These are phyloP conservation scores for Penicillium janthinellum DNA, from an alignment of 2,329 filamentous ascomycete genomes.

Conservation along the genomic window DNA sequence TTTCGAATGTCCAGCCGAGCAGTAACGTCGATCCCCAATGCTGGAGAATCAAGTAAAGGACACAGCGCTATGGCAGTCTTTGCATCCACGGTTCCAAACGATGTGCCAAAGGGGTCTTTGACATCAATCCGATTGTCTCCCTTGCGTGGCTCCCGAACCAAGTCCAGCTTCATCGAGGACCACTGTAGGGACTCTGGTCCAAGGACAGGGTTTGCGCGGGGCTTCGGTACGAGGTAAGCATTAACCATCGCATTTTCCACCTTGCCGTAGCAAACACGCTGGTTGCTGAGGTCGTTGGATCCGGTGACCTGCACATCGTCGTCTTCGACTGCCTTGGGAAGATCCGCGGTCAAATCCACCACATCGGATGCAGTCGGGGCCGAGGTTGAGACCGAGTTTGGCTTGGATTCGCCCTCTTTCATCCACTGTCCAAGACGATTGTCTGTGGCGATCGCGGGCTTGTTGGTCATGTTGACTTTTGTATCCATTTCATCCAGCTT, in stretches of 20 bases:
- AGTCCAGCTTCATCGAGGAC: constrained; percentile 72
- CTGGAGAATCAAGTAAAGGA: constrained; percentile 69
- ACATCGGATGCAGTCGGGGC: constrained; percentile 54
- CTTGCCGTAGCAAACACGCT: constrained; percentile 81
- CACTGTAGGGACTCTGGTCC: constrained; percentile 58
- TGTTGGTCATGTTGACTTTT: constrained; percentile 47
- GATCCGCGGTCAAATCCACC: constrained; percentile 49
- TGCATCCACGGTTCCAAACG: constrained; percentile 75
- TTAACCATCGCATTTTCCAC: constrained; percentile 68
- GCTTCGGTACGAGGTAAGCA: constrained; percentile 70
- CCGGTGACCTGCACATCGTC: constrained; percentile 49
- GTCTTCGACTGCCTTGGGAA: constrained; percentile 32
- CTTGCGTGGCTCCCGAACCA: constrained; percentile 62
- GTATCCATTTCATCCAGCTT: constrained; percentile 56
- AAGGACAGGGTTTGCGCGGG: constrained; percentile 61
- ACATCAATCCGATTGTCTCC: constrained; percentile 65
- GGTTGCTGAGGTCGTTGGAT: constrained; percentile 61
- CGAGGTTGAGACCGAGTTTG: constrained; percentile 30
- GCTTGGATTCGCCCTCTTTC: constrained; percentile 58
- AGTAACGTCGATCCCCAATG: constrained; percentile 67
- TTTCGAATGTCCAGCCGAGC: constrained; percentile 70
- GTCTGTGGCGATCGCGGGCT: constrained; percentile 49
- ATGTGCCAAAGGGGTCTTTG: constrained; percentile 68
- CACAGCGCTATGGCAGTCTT: constrained; percentile 68
- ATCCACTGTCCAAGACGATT: constrained; percentile 67